Evolutionary conservation across 2,329 filamentous ascomycete genomes (phyloP).

Genomic region (Emmonsia crescens): DNA sequence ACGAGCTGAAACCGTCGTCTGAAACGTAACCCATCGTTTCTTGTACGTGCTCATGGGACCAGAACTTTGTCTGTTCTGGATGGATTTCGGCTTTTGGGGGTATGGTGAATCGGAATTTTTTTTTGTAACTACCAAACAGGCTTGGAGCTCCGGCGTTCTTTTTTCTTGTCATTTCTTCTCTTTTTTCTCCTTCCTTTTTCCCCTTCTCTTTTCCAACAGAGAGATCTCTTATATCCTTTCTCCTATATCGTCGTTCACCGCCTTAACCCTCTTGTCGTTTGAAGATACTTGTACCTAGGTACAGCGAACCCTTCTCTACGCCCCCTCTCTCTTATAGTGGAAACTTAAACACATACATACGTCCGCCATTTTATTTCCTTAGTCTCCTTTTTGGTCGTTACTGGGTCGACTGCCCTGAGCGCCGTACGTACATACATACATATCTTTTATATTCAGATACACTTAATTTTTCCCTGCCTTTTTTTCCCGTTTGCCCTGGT

Average conservation of each 20-base stretch:
- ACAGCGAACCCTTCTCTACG: background rate
- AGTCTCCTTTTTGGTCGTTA: background rate
- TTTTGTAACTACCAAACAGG: background rate
- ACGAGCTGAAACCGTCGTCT: constrained; percentile 64
- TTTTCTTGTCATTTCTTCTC: constrained; percentile 10
- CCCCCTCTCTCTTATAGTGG: background rate
- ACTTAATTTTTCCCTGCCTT: background rate
- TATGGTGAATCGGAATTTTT: background rate
- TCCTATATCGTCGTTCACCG: background rate
- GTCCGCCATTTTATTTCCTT: background rate
- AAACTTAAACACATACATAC: background rate
- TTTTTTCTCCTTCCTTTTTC: constrained; percentile 5
- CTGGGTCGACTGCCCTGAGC: background rate
- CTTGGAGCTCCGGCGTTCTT: constrained; percentile 3
- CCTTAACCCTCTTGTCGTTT: background rate
- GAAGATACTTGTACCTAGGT: background rate
- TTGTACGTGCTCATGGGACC: background rate
- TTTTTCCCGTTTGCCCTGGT: background rate
- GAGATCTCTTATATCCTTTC: constrained; percentile 5
- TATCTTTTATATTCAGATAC: background rate
- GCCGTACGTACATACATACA: background rate
- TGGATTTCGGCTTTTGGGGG: constrained; percentile 9
- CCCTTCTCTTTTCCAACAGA: background rate
- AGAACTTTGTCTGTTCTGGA: background rate
- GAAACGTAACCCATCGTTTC: background rate